Base-by-base conservation (phyloP, 352 stramenopile species). In the Phytophthora colocasiae region DNA sequence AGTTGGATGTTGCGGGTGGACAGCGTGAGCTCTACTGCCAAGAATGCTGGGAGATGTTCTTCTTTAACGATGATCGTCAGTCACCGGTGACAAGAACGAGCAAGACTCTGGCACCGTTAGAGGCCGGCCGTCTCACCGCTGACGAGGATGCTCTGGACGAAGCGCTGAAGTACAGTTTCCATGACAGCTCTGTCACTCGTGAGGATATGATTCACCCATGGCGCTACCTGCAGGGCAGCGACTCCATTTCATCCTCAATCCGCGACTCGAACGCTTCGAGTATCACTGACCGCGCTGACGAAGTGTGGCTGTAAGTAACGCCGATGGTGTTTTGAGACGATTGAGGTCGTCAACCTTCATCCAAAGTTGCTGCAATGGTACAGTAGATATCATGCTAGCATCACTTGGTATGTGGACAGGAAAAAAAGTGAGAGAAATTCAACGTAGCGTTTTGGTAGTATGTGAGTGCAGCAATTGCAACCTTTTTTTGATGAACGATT, bases 21-120 rank as follows among this genome's bases (percentile, higher is more conserved):
- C 67, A 72, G 10, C 68, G 71, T 31, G 77, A 90, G 36, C 63
- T 85, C 14, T 90, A 85, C 62, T 93, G 85, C 61, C 75, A 87
- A 66, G 83, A 93, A 29, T 93, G 85, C 63, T 93, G 81, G 79
- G 85, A 91, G 39, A 47, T 90, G 45, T 89, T 88, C 46, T 93
- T 91, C 63, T 89, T 80, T 69, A 84, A 64, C 58, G 81, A 90
- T 41, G 71, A 81, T 15, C 54, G 63, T 6, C 39, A 63, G 27
- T 71, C 66, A 7, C 58, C 63, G 6, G 62, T 68, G 19, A 53
- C n/a, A 22, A 52, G 66, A 58, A 71, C 56, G 24, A 69, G 38
- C 47, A 73, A 70, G 39, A 72, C 66, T 6, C 44, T 75, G 15
- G 49, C 56, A 12, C 69, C 55, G 41, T 82, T 47, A 27, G 60